phyloP scores from a whole-genome alignment of 2,329 filamentous ascomycete genomes.

The Coniochaeta prunicola region DNA sequence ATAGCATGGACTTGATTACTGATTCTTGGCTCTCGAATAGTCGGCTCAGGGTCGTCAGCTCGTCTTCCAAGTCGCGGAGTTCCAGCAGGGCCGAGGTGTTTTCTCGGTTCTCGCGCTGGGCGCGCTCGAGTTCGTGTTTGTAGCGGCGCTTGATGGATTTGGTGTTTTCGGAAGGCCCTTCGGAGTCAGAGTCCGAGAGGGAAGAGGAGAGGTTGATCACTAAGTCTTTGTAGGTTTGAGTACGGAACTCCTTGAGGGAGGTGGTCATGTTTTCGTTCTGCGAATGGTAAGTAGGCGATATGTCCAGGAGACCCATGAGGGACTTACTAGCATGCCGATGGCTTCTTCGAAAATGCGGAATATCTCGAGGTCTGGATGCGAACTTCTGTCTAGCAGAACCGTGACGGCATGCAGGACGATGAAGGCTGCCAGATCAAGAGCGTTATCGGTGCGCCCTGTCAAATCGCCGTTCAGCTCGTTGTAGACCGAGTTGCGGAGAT shows the following conservation, averaged over 20 bases:
- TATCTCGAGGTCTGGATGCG: conserved; percentile 54
- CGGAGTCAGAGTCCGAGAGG: conserved; percentile 26
- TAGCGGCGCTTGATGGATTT: conserved; percentile 34
- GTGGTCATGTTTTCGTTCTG: conserved; percentile 56
- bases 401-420: conserved; percentile 54
- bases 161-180: conserved; percentile 27
- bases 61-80: conserved; percentile 57
- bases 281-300: background rate
- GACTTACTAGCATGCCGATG: conserved; percentile 50
- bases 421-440: conserved; percentile 55
- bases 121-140: conserved; percentile 29
- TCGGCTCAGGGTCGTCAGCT: conserved; percentile 48
- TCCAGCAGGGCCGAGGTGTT: conserved; percentile 57
- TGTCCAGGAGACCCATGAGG: background rate
- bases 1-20: conserved; percentile 40
- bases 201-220: conserved; percentile 10
- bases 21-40: conserved; percentile 51
- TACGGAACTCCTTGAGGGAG: conserved; percentile 55
- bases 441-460: conserved; percentile 54
- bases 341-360: conserved; percentile 61
- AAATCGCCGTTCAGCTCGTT: conserved; percentile 60
- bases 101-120: conserved; percentile 52
- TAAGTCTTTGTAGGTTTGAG: conserved; percentile 42
- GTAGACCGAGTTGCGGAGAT: conserved; percentile 56
- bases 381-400: conserved; percentile 51